Evolutionary conservation across 306 rosid genomes (phyloP), one percentile per base, ranked within the genome.

Genomic region (Inga leiocalycina): DNA sequence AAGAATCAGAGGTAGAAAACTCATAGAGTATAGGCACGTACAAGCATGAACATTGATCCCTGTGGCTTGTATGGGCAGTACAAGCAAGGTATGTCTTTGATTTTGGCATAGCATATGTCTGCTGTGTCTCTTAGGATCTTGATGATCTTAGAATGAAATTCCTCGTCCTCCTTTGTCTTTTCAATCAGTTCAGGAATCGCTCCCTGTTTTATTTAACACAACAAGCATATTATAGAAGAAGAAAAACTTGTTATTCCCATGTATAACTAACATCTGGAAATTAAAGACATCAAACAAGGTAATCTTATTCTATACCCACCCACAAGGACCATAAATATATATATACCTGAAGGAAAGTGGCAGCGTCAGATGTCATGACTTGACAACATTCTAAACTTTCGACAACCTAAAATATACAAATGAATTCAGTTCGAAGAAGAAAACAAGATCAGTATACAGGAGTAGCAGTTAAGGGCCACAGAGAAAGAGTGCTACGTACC

Each of bases 31-130:
- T 6, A 22, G 44, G 8, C 4, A 8, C 71, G 8, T 61, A 91
- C 94, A 90, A 87, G 74, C 48, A 86, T 45, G 82, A 78, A 83
- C 88, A 90, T 87, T 57, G 94, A 27, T 62, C 94, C 94, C 73
- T 87, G 88, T 35, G 88, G 88, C 85, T 88, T 90, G 84, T 72
- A 49, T 59, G 89, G 90, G 81, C 91, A 88, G 67, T 82, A 70
- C 12, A 88, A 69, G 79, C 86, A 83, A 30, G 89, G 85, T 68
- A 87, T 87, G 46, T 88, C 90, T 27, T 74, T 84, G 8, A 90
- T 79, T 74, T 48, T 86, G 3, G 27, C 37, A 24, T 62, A 62
- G 37, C 68, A 27, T 10, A 12, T 27, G 17, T 74, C 70, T 32
- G 90, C 88, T 69, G 75, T 39, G 37, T 37, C 79, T 76, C 91